These are phyloP conservation scores for Cyberlindnera bimundalis DNA, from an alignment of 805 yeast genomes.

Conservation along the genomic window DNA sequence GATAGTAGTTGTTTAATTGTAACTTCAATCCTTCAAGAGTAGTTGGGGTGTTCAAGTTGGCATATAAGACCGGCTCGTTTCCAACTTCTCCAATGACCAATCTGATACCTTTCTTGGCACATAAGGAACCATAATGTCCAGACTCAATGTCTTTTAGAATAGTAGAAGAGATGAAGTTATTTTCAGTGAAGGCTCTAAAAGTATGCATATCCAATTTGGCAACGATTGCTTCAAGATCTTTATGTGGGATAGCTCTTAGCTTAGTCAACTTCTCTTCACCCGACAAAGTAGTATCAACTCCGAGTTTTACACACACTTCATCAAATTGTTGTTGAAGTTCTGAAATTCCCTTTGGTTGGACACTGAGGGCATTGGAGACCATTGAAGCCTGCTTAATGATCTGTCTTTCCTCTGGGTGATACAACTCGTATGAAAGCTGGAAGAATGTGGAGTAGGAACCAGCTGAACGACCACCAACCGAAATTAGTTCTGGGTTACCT, in stretches of 20 bases:
- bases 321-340: slow-evolving; percentile 32
- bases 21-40: slow-evolving; percentile 30
- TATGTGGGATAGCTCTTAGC: slow-evolving; percentile 21
- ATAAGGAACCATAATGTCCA: slow-evolving; percentile 28
- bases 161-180: slow-evolving; percentile 31
- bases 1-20: slow-evolving; percentile 27
- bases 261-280: slow-evolving; percentile 17
- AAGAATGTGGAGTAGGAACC: slow-evolving; percentile 44
- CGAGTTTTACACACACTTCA: slow-evolving; percentile 30
- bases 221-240: slow-evolving; percentile 5
- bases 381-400: slow-evolving; percentile 36
- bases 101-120: slow-evolving; percentile 22
- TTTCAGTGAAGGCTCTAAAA: slow-evolving; percentile 40
- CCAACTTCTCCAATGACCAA: slow-evolving; percentile 34
- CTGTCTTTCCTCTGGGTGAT: slow-evolving; percentile 37
- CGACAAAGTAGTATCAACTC: slow-evolving; percentile 16
- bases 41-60: slow-evolving; percentile 33
- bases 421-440: slow-evolving; percentile 40
- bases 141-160: slow-evolving; percentile 32
- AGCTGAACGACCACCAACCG: slow-evolving; percentile 46
- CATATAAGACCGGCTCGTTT: slow-evolving; percentile 32
- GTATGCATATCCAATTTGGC: slow-evolving; percentile 27
- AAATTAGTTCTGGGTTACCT: slow-evolving; percentile 41
- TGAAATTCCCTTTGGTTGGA: slow-evolving; percentile 36
- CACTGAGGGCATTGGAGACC: slow-evolving; percentile 35